Evolutionary conservation across 768 basidiomycete genomes (phyloP), one percentile per base, ranked within the genome.

Genomic region (Phaeolepiota aurea): DNA sequence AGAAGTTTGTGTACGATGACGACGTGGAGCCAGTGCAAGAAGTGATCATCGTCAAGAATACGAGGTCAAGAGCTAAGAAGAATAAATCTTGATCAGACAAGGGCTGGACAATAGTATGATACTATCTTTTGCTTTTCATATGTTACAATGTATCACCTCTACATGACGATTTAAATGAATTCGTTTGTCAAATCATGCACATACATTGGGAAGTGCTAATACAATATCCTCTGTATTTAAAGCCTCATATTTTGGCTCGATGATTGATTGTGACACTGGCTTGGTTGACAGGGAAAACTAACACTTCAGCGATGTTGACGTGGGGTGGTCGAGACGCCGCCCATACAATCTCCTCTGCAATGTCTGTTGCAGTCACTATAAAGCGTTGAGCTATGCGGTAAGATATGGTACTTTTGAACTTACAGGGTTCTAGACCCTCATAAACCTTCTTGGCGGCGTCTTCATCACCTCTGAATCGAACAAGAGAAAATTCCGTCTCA

Each of bases 311-410:
- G 32, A 97, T 72, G 56, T 97, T 92, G 33, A 97, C 88, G 54
- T 94, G 93, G 30, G 87, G 71, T 9, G 93, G 93, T 31, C 93
- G 81, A 9, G 86, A 73, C 14, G 96, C 94, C 11, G 82, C 82
- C 94, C 94, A 99, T 14, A 94, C 91, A 53, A 99, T 93, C 62
- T 98, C 92, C 58, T 99, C 96, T 1, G 96, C 96, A 34, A 97
- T 84, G 54, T 97, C 92, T 44, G 82, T 72, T 4, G 82, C 79
- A 4, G 75, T 72, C 59, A 94, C 87, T 92, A 52, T 40, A 45
- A 36, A 31, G 5, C 25, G 48, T 33, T 19, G 13, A 44, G 13
- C 20, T 38, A 43, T 41, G 16, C 13, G n/a, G 30, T 12, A 25
- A 34, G 19, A 20, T 22, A 28, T 31, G 37, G n/a, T 3, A 20